A percentile compares a stretch with the other conserved stretches of the same genome.
phyloP scores from a whole-genome alignment of 2,329 filamentous ascomycete genomes.

The Pezicula rhizophila region DNA sequence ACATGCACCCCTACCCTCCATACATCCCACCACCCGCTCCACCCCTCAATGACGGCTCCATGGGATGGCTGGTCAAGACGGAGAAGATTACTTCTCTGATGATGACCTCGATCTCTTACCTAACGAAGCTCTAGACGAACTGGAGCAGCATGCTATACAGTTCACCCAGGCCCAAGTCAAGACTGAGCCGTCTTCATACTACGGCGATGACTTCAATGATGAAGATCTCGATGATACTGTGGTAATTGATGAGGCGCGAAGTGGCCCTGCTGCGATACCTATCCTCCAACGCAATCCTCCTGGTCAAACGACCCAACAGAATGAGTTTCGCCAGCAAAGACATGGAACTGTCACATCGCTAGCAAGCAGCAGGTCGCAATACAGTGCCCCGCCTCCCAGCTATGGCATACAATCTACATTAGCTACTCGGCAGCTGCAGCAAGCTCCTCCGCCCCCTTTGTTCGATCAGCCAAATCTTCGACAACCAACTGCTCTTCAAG shows the following conservation, averaged over 20 bases:
- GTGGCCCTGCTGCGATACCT: conserved; percentile 14
- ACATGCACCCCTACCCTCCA: too few relatives aligned
- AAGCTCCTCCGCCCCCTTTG: conserved; percentile 6
- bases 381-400: background rate
- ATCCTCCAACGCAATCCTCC: conserved; percentile 10
- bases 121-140: conserved; percentile 50
- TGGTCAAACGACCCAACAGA: conserved; percentile 12
- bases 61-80: conserved; percentile 30
- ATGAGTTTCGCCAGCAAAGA: conserved; percentile 18
- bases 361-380: background rate
- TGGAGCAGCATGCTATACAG: conserved; percentile 58
- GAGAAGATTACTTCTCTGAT: conserved; percentile 56
- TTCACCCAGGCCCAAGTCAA: conserved; percentile 36
- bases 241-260: conserved; percentile 34
- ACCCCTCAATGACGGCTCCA: conserved; percentile 27
- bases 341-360: conserved; percentile 9
- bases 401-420: background rate
- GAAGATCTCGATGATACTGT: conserved; percentile 48
- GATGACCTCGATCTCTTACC: conserved; percentile 58
- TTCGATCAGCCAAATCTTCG: conserved; percentile 6
- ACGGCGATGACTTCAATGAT: conserved; percentile 29
- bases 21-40: background rate
- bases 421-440: too few relatives aligned
- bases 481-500: conserved; percentile 8
- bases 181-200: conserved; percentile 28